phyloP scores from a whole-genome alignment of 192 early-diverging fungal genomes.

The Podila horticola region DNA sequence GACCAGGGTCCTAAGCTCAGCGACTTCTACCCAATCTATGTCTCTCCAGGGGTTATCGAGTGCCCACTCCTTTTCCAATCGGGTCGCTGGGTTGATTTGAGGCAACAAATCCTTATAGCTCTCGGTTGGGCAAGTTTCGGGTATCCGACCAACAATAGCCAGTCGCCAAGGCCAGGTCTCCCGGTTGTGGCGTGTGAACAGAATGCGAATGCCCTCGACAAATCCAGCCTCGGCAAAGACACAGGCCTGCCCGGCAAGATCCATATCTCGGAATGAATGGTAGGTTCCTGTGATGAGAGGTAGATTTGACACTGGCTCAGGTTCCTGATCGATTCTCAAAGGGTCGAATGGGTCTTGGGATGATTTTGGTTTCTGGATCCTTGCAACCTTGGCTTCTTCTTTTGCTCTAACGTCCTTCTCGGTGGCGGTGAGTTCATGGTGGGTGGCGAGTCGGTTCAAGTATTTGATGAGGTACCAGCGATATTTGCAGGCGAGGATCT shows the following conservation, averaged over 20 bases:
- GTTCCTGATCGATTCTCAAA: slow-evolving; percentile 14
- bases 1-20: slow-evolving; percentile 52
- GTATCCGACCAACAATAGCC: slow-evolving; percentile 66
- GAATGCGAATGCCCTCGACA: slow-evolving; percentile 63
- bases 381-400: slow-evolving; percentile 13
- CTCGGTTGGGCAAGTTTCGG: slow-evolving; percentile 63
- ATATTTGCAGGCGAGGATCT: slow-evolving; percentile 57
- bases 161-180: slow-evolving; percentile 71
- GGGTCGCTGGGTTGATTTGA: slow-evolving; percentile 15
- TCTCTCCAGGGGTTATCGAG: slow-evolving; percentile 66
- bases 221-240: slow-evolving; percentile 67
- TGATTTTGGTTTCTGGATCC: background rate
- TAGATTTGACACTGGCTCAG: slow-evolving; percentile 18
- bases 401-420: slow-evolving; percentile 23
- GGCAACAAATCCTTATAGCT: slow-evolving; percentile 54
- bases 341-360: slow-evolving; percentile 17
- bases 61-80: slow-evolving; percentile 42
- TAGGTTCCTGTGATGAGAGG: slow-evolving; percentile 59
- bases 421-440: slow-evolving; percentile 57
- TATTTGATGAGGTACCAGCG: slow-evolving; percentile 69
- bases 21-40: slow-evolving; percentile 67
- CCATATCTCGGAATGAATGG: slow-evolving; percentile 66
- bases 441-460: slow-evolving; percentile 70
- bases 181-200: slow-evolving; percentile 70
- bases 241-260: slow-evolving; percentile 67